Conservation (phyloP, 495 filamentous ascomycete genomes). For the Penicillium waksmanii region DNA sequence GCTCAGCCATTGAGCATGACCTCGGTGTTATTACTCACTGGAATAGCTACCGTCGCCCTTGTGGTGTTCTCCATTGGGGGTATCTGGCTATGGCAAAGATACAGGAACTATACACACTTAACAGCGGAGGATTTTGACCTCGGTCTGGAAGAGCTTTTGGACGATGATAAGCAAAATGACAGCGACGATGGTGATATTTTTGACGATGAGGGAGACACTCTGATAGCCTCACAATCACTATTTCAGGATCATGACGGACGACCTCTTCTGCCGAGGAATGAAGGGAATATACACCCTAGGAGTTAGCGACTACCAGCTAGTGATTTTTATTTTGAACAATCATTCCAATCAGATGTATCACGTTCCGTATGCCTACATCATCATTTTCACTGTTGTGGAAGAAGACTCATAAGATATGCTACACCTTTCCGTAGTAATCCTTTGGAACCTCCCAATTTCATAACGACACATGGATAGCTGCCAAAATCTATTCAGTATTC, state of each 20-base stretch:
- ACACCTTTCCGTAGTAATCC: no score
- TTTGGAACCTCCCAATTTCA: no score
- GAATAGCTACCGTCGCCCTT: neutral
- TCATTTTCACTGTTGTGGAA: no score
- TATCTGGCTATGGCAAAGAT: constrained; percentile 12
- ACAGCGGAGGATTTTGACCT: constrained; percentile 20
- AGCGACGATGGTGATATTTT: constrained; percentile 8
- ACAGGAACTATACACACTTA: constrained; percentile 14
- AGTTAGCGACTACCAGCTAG: no score
- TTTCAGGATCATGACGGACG: neutral
- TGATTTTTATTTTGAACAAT: no score
- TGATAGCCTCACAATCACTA: neutral
- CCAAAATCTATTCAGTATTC: no score
- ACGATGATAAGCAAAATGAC: constrained; percentile 7
- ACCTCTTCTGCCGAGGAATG: neutral
- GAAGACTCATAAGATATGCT: no score
- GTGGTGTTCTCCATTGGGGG: neutral
- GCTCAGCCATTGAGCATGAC: neutral
- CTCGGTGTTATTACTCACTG: constrained; percentile 9
- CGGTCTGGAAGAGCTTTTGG: neutral
- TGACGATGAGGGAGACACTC: neutral
- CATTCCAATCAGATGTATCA: no score
- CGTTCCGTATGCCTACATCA: no score
- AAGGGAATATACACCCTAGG: neutral
- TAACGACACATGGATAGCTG: no score